Conservation (phyloP, 2,329 filamentous ascomycete species). For the Cryphonectria naterciae region DNA sequence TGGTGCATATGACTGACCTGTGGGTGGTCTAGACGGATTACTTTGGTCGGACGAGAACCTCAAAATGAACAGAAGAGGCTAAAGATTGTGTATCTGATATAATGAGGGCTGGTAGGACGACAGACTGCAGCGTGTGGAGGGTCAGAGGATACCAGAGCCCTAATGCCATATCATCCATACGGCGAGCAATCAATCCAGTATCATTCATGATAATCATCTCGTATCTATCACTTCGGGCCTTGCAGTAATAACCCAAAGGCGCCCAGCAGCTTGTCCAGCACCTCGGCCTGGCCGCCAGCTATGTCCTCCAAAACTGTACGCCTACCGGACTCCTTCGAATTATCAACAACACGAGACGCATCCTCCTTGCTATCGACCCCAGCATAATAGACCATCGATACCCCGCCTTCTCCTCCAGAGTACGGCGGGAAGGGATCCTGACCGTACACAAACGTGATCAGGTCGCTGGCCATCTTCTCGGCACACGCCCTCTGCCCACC, state of each 20-base stretch:
- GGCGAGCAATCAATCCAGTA: too few species aligned
- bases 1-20: neutral
- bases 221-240: conserved; percentile 15
- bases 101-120: neutral
- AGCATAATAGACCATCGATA: conserved; percentile 25
- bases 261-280: conserved; percentile 26
- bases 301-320: conserved; percentile 21
- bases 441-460: conserved; percentile 45
- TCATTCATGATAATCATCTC: neutral
- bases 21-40: too few species aligned
- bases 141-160: neutral
- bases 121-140: neutral
- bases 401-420: conserved; percentile 1
- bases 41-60: neutral
- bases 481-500: conserved; percentile 39
- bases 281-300: conserved; percentile 17
- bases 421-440: conserved; percentile 31
- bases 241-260: conserved; percentile 25
- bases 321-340: conserved; percentile 7
- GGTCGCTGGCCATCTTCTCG: conserved; percentile 40
- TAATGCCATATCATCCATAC: neutral
- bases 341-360: conserved; percentile 10
- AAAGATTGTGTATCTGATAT: neutral
- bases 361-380: conserved; percentile 17
- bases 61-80: neutral